Conservation (phyloP, 1,284 basidiomycete genomes). For the Heliocybe sulcata region DNA sequence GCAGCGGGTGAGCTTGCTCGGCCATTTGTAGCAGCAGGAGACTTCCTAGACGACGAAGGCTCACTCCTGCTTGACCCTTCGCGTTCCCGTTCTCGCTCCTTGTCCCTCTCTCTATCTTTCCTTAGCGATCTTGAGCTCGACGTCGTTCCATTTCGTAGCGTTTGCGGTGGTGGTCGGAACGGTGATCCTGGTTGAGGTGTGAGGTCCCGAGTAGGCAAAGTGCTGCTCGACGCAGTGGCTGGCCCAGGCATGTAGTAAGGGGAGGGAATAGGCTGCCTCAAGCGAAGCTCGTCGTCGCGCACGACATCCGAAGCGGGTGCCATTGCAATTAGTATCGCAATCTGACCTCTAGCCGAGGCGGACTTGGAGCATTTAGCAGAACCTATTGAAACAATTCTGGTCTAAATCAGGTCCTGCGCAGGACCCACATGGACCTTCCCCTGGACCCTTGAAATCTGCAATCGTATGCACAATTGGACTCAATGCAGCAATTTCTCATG, state of each 20-base stretch:
- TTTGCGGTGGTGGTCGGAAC: neutral
- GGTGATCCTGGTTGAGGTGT: neutral
- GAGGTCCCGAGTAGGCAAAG: neutral
- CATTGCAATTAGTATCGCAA: neutral
- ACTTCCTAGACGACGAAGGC: neutral
- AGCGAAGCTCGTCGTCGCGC: neutral
- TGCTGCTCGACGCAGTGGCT: neutral
- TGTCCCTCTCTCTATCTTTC: neutral
- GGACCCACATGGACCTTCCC: neutral
- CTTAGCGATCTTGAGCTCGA: neutral
- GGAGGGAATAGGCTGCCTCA: neutral
- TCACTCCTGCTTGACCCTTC: neutral
- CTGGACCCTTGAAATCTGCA: no score
- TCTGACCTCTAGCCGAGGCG: neutral
- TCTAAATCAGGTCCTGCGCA: neutral
- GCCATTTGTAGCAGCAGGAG: neutral
- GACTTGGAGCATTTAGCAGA: neutral
- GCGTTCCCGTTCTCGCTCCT: neutral
- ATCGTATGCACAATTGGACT: no score
- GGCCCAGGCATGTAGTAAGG: neutral
- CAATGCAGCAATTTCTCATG: no score
- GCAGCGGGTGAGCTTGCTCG: neutral
- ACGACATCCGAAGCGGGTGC: neutral
- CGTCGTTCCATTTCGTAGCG: neutral
- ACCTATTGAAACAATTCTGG: neutral